phyloP scores from a whole-genome alignment of 257 asterid genomes.

The Ilex asprella region DNA sequence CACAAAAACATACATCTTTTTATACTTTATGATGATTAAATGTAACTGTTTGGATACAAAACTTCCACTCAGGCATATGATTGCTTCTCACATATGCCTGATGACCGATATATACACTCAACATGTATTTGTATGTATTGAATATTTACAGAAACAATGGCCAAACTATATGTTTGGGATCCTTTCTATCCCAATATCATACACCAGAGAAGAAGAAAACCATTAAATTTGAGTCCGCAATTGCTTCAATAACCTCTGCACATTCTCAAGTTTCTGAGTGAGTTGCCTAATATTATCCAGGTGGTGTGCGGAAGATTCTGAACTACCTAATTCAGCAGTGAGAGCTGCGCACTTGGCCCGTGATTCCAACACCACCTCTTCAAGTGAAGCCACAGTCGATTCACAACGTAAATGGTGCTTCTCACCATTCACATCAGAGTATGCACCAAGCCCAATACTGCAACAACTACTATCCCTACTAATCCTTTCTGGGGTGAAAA shows the following conservation, averaged over 20 bases:
- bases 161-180: constrained; percentile 12
- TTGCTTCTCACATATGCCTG: constrained; percentile 13
- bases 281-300: constrained; percentile 48
- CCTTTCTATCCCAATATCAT: constrained; percentile 9
- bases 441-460: constrained; percentile 26
- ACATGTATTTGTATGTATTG: constrained; percentile 5
- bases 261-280: constrained; percentile 64
- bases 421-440: constrained; percentile 21
- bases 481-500: constrained; percentile 57
- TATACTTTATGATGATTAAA: too few species aligned
- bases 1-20: too few species aligned
- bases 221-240: constrained; percentile 49
- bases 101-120: constrained; percentile 4
- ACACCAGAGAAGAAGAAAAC: constrained; percentile 2
- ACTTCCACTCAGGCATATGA: too few species aligned
- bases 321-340: constrained; percentile 33
- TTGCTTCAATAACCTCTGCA: constrained; percentile 61
- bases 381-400: constrained; percentile 69
- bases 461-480: constrained; percentile 40
- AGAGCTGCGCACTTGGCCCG: constrained; percentile 63
- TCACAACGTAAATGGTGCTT: constrained; percentile 31
- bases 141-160: constrained; percentile 25
- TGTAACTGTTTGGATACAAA: too few species aligned
- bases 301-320: constrained; percentile 37
- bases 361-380: constrained; percentile 56